Evolutionary conservation across 768 basidiomycete species (phyloP).

Genomic region (Leccinellum luteum): DNA sequence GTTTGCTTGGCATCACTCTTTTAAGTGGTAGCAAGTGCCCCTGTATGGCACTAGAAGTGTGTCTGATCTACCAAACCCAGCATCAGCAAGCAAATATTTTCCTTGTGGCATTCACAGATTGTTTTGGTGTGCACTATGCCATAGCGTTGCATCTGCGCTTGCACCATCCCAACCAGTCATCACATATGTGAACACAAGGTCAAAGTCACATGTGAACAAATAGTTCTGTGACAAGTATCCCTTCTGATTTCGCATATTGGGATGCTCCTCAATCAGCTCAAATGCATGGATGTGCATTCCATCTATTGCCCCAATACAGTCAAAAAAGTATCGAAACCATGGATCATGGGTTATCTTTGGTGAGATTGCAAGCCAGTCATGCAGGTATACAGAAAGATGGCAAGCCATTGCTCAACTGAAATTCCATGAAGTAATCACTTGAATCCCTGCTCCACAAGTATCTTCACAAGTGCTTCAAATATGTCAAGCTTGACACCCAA

Average conservation of each 20-base stretch:
- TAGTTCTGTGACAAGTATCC: constrained; percentile 20
- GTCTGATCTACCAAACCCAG: not conserved
- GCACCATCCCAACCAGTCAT: constrained; percentile 19
- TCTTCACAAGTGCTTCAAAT: not conserved
- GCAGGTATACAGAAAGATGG: constrained; percentile 13
- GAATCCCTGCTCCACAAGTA: not conserved
- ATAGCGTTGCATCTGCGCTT: constrained; percentile 10
- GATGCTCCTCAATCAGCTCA: not conserved
- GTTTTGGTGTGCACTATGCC: constrained; percentile 1
- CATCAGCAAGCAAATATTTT: not conserved
- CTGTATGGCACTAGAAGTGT: not conserved
- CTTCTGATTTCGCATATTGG: constrained; percentile 10
- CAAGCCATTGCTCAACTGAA: constrained; percentile 7
- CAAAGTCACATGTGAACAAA: constrained; percentile 16
- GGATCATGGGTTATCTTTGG: not conserved
- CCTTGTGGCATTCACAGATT: constrained; percentile 1
- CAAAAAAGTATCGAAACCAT: not conserved
- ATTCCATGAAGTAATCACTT: not conserved
- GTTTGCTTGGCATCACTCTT: not conserved
- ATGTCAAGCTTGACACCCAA: not conserved
- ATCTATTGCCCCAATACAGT: constrained; percentile 7
- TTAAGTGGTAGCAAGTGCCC: not conserved
- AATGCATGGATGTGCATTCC: not conserved
- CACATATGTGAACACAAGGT: constrained; percentile 12
- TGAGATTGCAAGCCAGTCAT: constrained; percentile 1